phyloP scores from a whole-genome alignment of 306 rosid genomes.

The Canavalia gladiata region DNA sequence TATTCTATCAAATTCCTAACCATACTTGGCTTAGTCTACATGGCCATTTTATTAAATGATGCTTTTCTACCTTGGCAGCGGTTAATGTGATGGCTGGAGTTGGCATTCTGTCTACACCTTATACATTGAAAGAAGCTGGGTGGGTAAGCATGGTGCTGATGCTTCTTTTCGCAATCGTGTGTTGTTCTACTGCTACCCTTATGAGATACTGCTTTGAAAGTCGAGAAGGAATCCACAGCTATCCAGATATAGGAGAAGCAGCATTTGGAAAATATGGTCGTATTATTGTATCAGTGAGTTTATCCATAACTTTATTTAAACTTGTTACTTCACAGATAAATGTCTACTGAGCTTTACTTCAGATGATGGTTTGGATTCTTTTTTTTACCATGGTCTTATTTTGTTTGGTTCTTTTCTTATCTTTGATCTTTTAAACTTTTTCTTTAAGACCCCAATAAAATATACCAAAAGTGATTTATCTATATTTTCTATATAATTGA shows the following conservation, averaged over 20 bases:
- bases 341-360: neutral
- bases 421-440: neutral
- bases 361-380: neutral
- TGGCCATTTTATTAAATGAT: neutral
- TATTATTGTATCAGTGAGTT: slow-evolving; percentile 73
- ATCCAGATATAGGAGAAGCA: slow-evolving; percentile 87
- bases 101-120: slow-evolving; percentile 78
- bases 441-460: slow-evolving; percentile 7
- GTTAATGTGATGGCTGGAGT: slow-evolving; percentile 80
- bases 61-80: slow-evolving; percentile 51
- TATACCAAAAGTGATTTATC: neutral
- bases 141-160: slow-evolving; percentile 74
- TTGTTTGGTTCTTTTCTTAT: slow-evolving; percentile 4
- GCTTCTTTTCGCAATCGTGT: slow-evolving; percentile 64
- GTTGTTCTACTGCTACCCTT: slow-evolving; percentile 78
- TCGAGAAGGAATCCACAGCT: slow-evolving; percentile 63
- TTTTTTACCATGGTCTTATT: slow-evolving; percentile 1
- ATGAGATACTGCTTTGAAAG: slow-evolving; percentile 74
- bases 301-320: slow-evolving; percentile 7
- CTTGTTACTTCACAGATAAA: slow-evolving; percentile 5
- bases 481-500: too few relatives aligned
- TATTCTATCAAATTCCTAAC: neutral
- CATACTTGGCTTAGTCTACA: neutral
- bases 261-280: slow-evolving; percentile 88
- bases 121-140: slow-evolving; percentile 72